Base-by-base conservation (phyloP, 2,329 filamentous ascomycete species). In the Monilinia fructigena region DNA sequence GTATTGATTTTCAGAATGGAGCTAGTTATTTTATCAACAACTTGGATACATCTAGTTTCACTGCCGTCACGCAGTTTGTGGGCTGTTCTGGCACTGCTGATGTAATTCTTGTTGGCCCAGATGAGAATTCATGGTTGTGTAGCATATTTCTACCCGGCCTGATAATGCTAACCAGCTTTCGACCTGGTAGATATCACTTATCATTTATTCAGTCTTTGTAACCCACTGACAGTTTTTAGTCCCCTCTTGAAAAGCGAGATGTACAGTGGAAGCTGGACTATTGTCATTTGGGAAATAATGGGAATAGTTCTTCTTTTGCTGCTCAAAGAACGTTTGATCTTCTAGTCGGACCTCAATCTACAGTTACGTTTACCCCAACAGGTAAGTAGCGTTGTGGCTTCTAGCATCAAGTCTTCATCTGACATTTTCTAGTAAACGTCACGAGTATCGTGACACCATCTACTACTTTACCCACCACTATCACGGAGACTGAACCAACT, bases 1-100 rank as follows among this genome's bases (percentile, higher is more conserved):
- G 63, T 61, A 61, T 65, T 18, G 63, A 65, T 38, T 65, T 65
- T 35, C 63, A 65, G 18, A 61, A 65, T 61, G 63, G 63, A 47
- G 55, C 26, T 38, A 53, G 35, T 23, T 65, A 61, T 35, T 65
- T 65, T 35, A 65, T 65, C 47, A 65, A 65, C 11, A 65, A 48
- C 26, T 23, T 14, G 38, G 63, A 65, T 31, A 61, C 14, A 5
- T 65, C 63, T 16, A 61, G 38, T 38, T 65, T 61, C 55, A 65
- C 63, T n/a, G 12, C 55, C 35, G 63, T 65, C 26, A 65, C 63
- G 20, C 55, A 65, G 26, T 65, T 65, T 52, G 42, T 38, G 3
- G 55, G 63, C 35, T 65, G 63, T 31, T 35, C 63, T 26, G 63
- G 48, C 11, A 42, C 23, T 20, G 63, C 63, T 23, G 38, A 65